Evolutionary conservation across 805 yeast genomes (phyloP).

Genomic region (Yarrowia sp.): DNA sequence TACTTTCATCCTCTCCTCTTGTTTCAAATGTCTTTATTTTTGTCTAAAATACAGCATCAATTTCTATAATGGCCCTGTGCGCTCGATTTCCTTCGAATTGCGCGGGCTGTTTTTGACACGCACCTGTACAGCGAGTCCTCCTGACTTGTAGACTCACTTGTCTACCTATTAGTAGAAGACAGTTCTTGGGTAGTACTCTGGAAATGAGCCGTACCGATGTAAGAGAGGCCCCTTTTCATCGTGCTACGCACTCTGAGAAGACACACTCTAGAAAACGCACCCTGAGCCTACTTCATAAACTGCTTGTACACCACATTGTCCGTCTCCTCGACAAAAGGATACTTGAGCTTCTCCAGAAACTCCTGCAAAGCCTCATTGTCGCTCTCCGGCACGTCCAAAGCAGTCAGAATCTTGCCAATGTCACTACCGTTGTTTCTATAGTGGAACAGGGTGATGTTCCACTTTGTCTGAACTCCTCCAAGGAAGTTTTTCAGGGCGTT

Average conservation of each 20-base stretch:
- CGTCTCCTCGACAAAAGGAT: constrained; percentile 75
- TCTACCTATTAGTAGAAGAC: too few relatives aligned
- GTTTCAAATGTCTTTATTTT: too few relatives aligned
- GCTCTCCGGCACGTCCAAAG: constrained; percentile 75
- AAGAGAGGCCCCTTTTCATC: neutral
- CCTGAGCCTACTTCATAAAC: constrained; percentile 46
- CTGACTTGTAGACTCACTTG: too few relatives aligned
- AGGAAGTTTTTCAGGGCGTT: constrained; percentile 86
- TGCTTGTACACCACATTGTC: constrained; percentile 81
- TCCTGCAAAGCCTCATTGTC: constrained; percentile 61
- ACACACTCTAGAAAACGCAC: too few relatives aligned
- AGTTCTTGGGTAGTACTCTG: too few relatives aligned
- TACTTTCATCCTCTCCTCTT: too few relatives aligned
- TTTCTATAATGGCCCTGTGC: too few relatives aligned
- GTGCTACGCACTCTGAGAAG: neutral
- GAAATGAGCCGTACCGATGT: too few relatives aligned
- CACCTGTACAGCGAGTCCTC: too few relatives aligned
- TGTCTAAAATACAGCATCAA: too few relatives aligned
- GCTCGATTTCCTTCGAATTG: too few relatives aligned
- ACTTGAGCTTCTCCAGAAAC: constrained; percentile 70
- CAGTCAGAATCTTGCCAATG: constrained; percentile 87
- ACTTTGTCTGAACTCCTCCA: constrained; percentile 61
- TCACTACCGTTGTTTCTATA: constrained; percentile 97
- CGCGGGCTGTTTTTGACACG: too few relatives aligned
- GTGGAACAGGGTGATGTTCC: constrained; percentile 95